Evolutionary conservation across 441 rosid species (phyloP), one percentile per base, ranked within the genome.

Genomic region (Eruca vesicaria): DNA sequence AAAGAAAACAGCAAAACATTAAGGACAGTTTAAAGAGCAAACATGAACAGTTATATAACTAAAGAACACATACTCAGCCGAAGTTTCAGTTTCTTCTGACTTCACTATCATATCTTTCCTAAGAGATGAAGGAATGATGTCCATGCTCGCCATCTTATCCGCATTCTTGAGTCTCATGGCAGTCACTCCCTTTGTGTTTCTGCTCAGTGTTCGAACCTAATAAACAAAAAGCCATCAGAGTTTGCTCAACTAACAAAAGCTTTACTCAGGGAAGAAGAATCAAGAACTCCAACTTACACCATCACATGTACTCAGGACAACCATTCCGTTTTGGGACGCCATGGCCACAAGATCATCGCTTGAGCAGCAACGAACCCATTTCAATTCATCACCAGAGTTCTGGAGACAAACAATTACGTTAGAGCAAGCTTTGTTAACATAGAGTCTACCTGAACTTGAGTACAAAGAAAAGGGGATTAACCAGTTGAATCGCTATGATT

Each of bases 311-410:
- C 91, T 86, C 59, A 95, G 74, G 78, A 95, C 90, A 72, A 93
- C 98, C 95, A 85, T 87, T 89, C 99, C 99, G 38, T 93, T 91
- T 62, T 85, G 97, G 14, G 99, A 95, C 68, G 99, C 99, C 98
- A 95, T 89, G 58, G 98, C 98, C 71, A 95, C 91, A 68, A 91
- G 90, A 83, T 95, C 99, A 73, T 89, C 86, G 82, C 88, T 91
- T 73, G 93, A 73, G 83, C 99, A 93, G 68, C 92, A 87, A n/a
- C 90, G 92, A 35, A 93, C 99, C 99, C 99, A 95, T 80, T 89
- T 95, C 72, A 95, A 83, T 80, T 93, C 92, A 84, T 95, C 99
- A 45, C 97, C 95, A 79, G 95, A 90, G 85, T 93, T 93, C 99
- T 95, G 75, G 36, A 69, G 80, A 68, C 41, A 70, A 64, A 33